Percentiles rank a stretch among this genome's conserved stretches.
phyloP scores from a whole-genome alignment of 2,329 filamentous ascomycete genomes.

The Lizonia empirigonia region DNA sequence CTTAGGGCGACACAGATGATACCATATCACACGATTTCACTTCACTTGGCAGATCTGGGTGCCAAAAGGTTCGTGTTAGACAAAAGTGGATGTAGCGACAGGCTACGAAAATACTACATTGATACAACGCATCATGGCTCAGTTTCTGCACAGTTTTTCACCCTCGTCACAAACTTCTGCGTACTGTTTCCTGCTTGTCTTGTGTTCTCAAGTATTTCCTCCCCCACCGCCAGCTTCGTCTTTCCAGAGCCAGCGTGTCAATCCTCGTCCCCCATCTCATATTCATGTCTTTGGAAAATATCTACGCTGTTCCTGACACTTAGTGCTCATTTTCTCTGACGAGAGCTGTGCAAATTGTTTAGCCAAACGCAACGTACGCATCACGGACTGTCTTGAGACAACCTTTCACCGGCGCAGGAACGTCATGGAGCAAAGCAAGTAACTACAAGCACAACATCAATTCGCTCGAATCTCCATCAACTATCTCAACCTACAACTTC shows the following conservation, averaged over 20 bases:
- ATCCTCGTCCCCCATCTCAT: not conserved
- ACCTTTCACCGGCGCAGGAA: no score
- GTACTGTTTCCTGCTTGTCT: not conserved
- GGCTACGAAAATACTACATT: constrained; percentile 4
- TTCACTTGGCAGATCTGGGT: constrained; percentile 13
- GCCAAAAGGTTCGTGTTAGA: constrained; percentile 17
- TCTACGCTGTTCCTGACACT: no score
- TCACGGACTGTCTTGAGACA: no score
- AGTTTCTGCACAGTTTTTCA: no score
- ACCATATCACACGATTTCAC: constrained; percentile 24
- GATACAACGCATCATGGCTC: not conserved
- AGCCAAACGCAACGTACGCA: not conserved
- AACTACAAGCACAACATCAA: no score
- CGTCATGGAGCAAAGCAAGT: no score
- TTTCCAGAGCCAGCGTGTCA: not conserved
- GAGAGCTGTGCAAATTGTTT: not conserved
- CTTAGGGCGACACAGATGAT: constrained; percentile 33
- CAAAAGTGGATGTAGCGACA: constrained; percentile 16
- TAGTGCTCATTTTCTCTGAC: no score
- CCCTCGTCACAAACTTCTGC: not conserved
- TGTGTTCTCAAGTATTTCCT: no score
- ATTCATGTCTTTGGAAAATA: no score
- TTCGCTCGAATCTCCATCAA: no score
- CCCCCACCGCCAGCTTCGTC: not conserved
- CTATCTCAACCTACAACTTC: constrained; percentile 43